Conservation (phyloP, 345 rosid species). For the Rubroshorea leprosula region DNA sequence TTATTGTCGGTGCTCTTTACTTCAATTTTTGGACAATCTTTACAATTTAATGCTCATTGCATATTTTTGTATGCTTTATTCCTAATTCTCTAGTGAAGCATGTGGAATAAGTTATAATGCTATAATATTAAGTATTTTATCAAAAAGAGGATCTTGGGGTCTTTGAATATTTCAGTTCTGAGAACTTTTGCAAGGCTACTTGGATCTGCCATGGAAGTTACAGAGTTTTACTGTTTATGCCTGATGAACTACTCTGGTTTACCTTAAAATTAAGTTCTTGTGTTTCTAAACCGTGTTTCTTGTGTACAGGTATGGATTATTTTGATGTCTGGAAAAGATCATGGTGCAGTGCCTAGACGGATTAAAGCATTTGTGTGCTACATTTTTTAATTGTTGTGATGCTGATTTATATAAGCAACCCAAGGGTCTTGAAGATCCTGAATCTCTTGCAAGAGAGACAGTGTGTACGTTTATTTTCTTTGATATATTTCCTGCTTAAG, state of each 20-base stretch:
- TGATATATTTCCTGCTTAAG: background rate
- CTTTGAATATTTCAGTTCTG: background rate
- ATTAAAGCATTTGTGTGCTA: slow-evolving; percentile 47
- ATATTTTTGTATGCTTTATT: too few relatives aligned
- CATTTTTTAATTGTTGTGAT: slow-evolving; percentile 56
- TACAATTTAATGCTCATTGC: too few relatives aligned
- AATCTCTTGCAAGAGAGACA: slow-evolving; percentile 73
- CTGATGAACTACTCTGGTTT: background rate
- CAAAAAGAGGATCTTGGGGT: too few relatives aligned
- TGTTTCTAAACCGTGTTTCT: slow-evolving; percentile 19
- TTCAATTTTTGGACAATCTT: too few relatives aligned
- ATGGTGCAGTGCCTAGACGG: slow-evolving; percentile 82
- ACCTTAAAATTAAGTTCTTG: slow-evolving; percentile 15
- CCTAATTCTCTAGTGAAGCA: too few relatives aligned
- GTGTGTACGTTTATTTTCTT: slow-evolving; percentile 51
- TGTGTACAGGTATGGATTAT: slow-evolving; percentile 63
- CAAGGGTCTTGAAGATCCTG: slow-evolving; percentile 69
- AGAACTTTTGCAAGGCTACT: background rate
- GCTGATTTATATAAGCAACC: slow-evolving; percentile 56
- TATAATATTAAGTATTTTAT: too few relatives aligned
- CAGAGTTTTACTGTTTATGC: background rate
- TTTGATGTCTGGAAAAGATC: slow-evolving; percentile 45
- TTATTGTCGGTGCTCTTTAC: too few relatives aligned
- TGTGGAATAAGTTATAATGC: too few relatives aligned
- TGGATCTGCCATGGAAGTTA: background rate